Evolutionary conservation across 345 rosid species (phyloP).

Genomic region (Arabidopsis thaliana): DNA sequence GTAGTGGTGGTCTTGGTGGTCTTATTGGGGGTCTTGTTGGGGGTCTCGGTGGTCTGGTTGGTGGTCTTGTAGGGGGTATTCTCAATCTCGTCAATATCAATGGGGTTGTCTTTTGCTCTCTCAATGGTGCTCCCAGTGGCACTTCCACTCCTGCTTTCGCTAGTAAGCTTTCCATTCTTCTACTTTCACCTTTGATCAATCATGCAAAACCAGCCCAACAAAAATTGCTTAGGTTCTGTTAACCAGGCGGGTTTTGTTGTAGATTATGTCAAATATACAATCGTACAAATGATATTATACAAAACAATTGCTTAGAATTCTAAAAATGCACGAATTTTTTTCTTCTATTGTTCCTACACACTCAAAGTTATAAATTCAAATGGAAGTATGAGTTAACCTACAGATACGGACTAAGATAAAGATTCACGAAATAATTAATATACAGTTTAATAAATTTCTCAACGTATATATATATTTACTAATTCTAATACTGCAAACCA

Average conservation of each 20-base stretch:
- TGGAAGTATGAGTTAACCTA: too few species aligned
- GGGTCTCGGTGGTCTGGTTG: slow-evolving; percentile 57
- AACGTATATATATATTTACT: background rate
- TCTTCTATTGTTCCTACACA: too few species aligned
- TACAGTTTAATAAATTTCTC: too few species aligned
- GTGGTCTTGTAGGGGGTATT: slow-evolving; percentile 42
- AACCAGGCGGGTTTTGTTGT: slow-evolving; percentile 1
- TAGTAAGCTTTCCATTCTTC: slow-evolving; percentile 46
- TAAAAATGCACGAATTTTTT: too few species aligned
- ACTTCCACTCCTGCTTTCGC: slow-evolving; percentile 39
- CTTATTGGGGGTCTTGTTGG: slow-evolving; percentile 51
- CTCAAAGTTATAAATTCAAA: too few species aligned
- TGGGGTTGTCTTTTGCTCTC: slow-evolving; percentile 58
- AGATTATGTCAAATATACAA: background rate
- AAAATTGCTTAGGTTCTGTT: background rate
- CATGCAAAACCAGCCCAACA: background rate
- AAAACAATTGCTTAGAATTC: background rate
- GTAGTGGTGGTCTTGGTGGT: slow-evolving; percentile 46
- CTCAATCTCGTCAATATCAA: slow-evolving; percentile 53
- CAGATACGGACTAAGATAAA: too few species aligned
- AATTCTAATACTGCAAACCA: background rate
- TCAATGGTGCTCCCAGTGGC: slow-evolving; percentile 51
- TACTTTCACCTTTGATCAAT: background rate
- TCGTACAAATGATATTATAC: background rate
- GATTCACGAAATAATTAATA: too few species aligned